Evolutionary conservation across 1,284 basidiomycete genomes (phyloP).

Genomic region (Cutaneotrichosporon daszewskae): DNA sequence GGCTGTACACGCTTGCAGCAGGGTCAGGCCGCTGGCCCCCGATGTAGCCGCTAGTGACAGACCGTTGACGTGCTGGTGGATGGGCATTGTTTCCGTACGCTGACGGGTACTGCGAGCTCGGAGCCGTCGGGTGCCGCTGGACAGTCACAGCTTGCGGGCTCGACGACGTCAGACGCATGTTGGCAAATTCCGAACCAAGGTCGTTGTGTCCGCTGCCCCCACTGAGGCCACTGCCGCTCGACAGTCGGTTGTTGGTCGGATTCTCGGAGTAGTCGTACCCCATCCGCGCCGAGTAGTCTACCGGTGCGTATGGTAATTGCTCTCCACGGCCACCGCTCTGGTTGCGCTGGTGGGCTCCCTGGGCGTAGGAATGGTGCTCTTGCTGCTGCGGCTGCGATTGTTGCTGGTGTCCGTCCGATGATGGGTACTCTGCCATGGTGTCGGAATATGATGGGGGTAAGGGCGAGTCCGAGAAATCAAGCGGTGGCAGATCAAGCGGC

Average conservation of each 20-base stretch:
- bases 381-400: conserved; percentile 1
- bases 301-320: conserved; percentile 35
- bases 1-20: conserved; percentile 42
- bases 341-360: not conserved
- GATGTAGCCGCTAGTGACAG: conserved; percentile 20
- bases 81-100: not conserved
- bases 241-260: not conserved
- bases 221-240: not conserved
- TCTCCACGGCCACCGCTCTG: not conserved
- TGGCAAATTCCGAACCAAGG: conserved; percentile 25
- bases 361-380: not conserved
- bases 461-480: conserved; percentile 2
- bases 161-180: conserved; percentile 26
- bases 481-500: conserved; percentile 11
- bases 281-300: conserved; percentile 29
- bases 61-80: conserved; percentile 13
- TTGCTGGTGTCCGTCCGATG: not conserved
- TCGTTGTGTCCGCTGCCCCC: conserved; percentile 20
- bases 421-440: not conserved
- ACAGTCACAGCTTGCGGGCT: too few relatives aligned
- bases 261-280: conserved; percentile 7
- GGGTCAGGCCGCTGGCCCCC: conserved; percentile 13
- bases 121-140: not conserved
- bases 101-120: not conserved
- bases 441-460: conserved; percentile 10